Base-by-base conservation (phyloP, 805 yeast genomes). In the Barnettozyma wickerhamii region DNA sequence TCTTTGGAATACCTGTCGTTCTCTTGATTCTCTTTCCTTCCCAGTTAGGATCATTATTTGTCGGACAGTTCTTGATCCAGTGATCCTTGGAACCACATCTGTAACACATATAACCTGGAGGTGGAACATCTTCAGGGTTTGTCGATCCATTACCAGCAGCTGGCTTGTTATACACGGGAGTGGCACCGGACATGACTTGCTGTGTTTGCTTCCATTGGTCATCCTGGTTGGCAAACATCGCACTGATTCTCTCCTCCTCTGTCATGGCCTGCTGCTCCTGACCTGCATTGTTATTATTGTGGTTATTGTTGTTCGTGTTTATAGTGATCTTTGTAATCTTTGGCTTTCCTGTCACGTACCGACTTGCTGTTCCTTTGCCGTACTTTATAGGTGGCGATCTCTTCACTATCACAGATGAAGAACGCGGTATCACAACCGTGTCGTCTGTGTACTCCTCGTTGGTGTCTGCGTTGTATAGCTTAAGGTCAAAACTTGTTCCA, bases 1-100 rank as follows among this genome's bases (percentile, higher is more conserved):
- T 83, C 62, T 83, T 84, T 2, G 99, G 99, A 56, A 93, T 93
- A 81, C 99, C 99, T 0, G 98, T 93, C 0, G 97, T 90, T 52
- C 95, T 75, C 53, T 86, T 84, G 36, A 93, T 84, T 46, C 95
- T 74, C 56, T 86, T 87, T 15, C 95, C 95, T 58, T 91, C 98
- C 74, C 89, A 89, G 52, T 79, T 85, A 2, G 96, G 96, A 63
- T 91, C 98, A 33, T 77, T 79, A 55, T 86, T 84, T 4, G 95
- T 87, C 0, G 99, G 99, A 68, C 99, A 93, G 53, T 89, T 87
- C 57, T 84, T 85, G 45, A 93, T 91, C 89, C 95, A 91, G 62
- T 93, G 99, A 42, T 88, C 93, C 62, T 88, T 86, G 21, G 85
- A 87, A 37, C 98, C 98, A 68, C 99, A 93, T 58, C 96, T 73